phyloP scores from a whole-genome alignment of 2,329 filamentous ascomycete genomes.

The Akanthomyces muscarius region DNA sequence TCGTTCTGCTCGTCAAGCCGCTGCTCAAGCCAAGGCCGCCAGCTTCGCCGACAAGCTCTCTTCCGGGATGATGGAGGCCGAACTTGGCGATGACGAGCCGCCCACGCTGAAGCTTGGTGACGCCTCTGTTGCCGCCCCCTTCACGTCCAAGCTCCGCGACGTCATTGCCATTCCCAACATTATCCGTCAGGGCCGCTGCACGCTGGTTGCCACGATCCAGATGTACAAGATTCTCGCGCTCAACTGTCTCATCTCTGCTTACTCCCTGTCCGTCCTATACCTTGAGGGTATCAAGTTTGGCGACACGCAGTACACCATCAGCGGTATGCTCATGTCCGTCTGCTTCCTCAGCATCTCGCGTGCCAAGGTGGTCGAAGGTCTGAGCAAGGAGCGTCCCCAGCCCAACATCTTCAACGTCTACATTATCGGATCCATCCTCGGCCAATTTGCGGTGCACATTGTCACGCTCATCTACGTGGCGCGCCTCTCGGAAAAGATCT shows the following conservation, averaged over 20 bases:
- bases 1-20: conserved; percentile 43
- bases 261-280: conserved; percentile 93
- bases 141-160: conserved; percentile 95
- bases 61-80: conserved; percentile 80
- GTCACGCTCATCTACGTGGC: conserved; percentile 91
- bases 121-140: conserved; percentile 93
- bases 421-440: conserved; percentile 95
- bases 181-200: conserved; percentile 94
- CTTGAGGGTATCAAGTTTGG: conserved; percentile 99
- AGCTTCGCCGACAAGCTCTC: conserved; percentile 84
- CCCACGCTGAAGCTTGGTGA: conserved; percentile 96
- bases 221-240: conserved; percentile 99
- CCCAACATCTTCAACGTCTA: conserved; percentile 99
- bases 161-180: conserved; percentile 98
- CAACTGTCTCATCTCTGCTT: conserved; percentile 96
- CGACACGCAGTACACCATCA: conserved; percentile 96
- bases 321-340: conserved; percentile 99
- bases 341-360: conserved; percentile 99
- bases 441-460: conserved; percentile 95
- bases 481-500: conserved; percentile 77
- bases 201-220: conserved; percentile 95
- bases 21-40: conserved; percentile 67
- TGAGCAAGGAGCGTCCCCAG: conserved; percentile 95
- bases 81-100: conserved; percentile 84
- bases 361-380: conserved; percentile 87